Conservation (phyloP, 306 rosid genomes). For the apple (Malus domestica) region DNA sequence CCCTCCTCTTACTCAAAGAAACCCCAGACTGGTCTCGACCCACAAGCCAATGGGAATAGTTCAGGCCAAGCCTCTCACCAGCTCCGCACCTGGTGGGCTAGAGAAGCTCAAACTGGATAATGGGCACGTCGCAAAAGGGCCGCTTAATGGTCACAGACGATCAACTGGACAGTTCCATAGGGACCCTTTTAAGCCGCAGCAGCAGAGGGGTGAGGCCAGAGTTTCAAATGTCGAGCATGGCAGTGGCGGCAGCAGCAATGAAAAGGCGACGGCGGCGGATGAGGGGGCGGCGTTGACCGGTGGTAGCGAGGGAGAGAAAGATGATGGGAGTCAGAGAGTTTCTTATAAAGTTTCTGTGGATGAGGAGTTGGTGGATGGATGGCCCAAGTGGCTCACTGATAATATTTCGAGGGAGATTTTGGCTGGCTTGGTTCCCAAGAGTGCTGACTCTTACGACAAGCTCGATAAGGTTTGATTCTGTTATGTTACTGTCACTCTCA, state of each 20-base stretch:
- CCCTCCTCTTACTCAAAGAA: background rate
- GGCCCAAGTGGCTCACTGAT: conserved; percentile 51
- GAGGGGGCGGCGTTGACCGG: background rate
- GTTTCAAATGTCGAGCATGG: conserved; percentile 13
- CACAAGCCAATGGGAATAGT: conserved; percentile 58
- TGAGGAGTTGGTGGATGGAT: conserved; percentile 31
- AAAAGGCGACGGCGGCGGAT: background rate
- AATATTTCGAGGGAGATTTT: conserved; percentile 44
- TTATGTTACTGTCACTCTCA: background rate
- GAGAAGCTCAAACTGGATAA: conserved; percentile 51
- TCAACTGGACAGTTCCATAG: conserved; percentile 34
- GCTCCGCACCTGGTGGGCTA: conserved; percentile 19
- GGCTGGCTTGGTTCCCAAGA: conserved; percentile 58
- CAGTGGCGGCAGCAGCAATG: background rate
- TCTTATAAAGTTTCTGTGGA: conserved; percentile 24
- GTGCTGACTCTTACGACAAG: conserved; percentile 72
- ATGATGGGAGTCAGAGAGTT: conserved; percentile 8
- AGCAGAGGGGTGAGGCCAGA: conserved; percentile 12
- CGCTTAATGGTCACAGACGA: conserved; percentile 31
- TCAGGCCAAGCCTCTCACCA: conserved; percentile 40
- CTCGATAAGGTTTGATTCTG: conserved; percentile 53
- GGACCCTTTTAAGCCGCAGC: background rate
- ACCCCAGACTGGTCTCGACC: background rate
- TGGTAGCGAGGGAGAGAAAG: conserved; percentile 17
- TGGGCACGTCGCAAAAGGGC: conserved; percentile 40